Percentiles rank a stretch among this genome's conserved stretches.
Evolutionary conservation across 1,139 yeast genomes (phyloP).

Genomic region (Kodamaea alishanica): DNA sequence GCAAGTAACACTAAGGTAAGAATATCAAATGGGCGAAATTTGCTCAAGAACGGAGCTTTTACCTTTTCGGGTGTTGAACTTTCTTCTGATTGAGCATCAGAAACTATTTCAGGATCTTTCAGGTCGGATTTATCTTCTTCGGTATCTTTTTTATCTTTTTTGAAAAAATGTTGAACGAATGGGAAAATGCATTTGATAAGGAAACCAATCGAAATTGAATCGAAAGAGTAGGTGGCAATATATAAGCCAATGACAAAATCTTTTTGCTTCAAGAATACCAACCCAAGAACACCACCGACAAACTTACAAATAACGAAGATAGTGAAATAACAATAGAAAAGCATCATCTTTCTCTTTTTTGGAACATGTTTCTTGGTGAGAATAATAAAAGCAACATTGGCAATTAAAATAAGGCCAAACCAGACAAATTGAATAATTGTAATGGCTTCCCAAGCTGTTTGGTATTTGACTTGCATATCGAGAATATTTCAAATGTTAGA

Average conservation of each 20-base stretch:
- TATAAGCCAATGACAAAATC: conserved; percentile 9
- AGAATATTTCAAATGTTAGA: background rate
- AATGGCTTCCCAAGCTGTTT: conserved; percentile 16
- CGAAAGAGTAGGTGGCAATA: conserved; percentile 19
- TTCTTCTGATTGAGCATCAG: background rate
- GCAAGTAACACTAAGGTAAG: conserved; percentile 15
- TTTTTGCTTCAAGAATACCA: conserved; percentile 10
- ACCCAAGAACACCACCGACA: conserved; percentile 18
- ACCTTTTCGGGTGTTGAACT: conserved; percentile 2
- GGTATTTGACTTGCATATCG: conserved; percentile 7
- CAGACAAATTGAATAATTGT: conserved; percentile 17
- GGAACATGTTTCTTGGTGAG: background rate
- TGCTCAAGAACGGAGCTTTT: conserved; percentile 1
- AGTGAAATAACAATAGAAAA: conserved; percentile 3
- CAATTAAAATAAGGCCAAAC: conserved; percentile 11
- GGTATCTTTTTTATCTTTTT: too few species aligned
- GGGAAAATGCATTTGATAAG: conserved; percentile 15
- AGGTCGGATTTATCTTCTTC: too few species aligned
- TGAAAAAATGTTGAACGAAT: conserved; percentile 10
- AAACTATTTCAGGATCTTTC: too few species aligned
- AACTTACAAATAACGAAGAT: conserved; percentile 17
- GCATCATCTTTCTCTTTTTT: conserved; percentile 4
- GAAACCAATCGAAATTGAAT: conserved; percentile 18
- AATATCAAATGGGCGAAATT: conserved; percentile 14
- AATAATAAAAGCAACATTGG: conserved; percentile 1